Percentiles rank a stretch among this genome's conserved stretches.
These are phyloP conservation scores for Fusarium sp. DNA, from an alignment of 2,329 filamentous ascomycete genomes.

Conservation along the genomic window DNA sequence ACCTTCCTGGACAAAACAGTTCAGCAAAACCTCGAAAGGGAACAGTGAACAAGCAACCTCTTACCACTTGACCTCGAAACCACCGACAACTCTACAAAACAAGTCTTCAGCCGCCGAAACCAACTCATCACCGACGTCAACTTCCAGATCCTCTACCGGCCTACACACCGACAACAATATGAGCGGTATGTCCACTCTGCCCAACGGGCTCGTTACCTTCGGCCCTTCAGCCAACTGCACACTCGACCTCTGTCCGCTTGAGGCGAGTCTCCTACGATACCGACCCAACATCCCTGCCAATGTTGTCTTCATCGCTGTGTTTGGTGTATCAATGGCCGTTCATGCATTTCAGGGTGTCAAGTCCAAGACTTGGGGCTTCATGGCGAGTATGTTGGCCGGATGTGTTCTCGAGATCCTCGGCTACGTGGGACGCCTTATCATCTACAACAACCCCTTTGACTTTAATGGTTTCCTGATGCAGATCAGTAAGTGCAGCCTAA, in stretches of 20 bases:
- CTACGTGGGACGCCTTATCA: constrained; percentile 71
- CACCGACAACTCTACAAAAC: background rate
- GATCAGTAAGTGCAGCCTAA: constrained; percentile 64
- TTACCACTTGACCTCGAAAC: background rate
- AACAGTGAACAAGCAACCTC: background rate
- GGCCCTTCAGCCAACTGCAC: constrained; percentile 46
- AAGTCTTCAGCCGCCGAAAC: background rate
- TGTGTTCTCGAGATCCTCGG: constrained; percentile 72
- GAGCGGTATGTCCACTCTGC: constrained; percentile 27
- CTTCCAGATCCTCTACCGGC: background rate
- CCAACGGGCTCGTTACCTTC: constrained; percentile 44
- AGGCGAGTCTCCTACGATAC: constrained; percentile 45
- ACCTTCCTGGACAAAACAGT: background rate
- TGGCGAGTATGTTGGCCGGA: constrained; percentile 66
- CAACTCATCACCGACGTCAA: background rate
- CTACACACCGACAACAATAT: constrained; percentile 8
- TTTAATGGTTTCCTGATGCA: constrained; percentile 75
- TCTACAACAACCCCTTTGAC: constrained; percentile 70
- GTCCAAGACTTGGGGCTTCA: constrained; percentile 56
- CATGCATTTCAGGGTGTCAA: constrained; percentile 42
- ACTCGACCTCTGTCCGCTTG: constrained; percentile 44
- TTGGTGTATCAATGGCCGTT: constrained; percentile 35
- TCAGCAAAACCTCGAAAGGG: background rate
- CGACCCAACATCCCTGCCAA: constrained; percentile 42
- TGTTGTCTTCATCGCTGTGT: constrained; percentile 39